These are phyloP conservation scores for Dendrobium huoshanense DNA, from an alignment of 106 monocot species.

Conservation along the genomic window DNA sequence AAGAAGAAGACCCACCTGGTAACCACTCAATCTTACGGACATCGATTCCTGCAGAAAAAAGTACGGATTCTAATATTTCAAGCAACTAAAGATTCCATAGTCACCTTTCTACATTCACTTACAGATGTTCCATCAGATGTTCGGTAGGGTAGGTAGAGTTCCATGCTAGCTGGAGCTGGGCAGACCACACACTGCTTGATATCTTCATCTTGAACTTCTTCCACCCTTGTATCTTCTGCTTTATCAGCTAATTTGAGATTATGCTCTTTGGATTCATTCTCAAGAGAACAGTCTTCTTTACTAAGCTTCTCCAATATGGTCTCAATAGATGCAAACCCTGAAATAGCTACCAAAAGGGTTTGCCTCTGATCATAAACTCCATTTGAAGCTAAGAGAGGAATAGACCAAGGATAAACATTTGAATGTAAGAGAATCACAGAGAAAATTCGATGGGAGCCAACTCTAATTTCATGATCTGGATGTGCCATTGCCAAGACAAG, in stretches of 20 bases:
- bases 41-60: constrained; percentile 35
- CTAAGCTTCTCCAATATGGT: constrained; percentile 19
- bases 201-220: constrained; percentile 8
- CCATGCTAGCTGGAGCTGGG: constrained; percentile 7
- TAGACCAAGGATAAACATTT: constrained; percentile 49
- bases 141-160: neutral
- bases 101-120: constrained; percentile 22
- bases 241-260: constrained; percentile 5
- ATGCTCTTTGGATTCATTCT: constrained; percentile 3
- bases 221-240: constrained; percentile 15
- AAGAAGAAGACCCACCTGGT: constrained; percentile 73
- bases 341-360: constrained; percentile 43
- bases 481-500: constrained; percentile 81
- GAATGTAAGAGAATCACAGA: constrained; percentile 59
- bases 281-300: constrained; percentile 3
- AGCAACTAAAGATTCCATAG: constrained; percentile 22
- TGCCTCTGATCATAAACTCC: constrained; percentile 27
- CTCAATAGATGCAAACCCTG: constrained; percentile 42
- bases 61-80: neutral
- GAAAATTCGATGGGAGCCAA: constrained; percentile 77
- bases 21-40: constrained; percentile 65
- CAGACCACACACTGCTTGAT: constrained; percentile 1
- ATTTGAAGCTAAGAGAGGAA: constrained; percentile 22
- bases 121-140: constrained; percentile 14
- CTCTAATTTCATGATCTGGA: constrained; percentile 65